Conservation (phyloP, 2,329 filamentous ascomycete species). For the Talaromyces sp. region DNA sequence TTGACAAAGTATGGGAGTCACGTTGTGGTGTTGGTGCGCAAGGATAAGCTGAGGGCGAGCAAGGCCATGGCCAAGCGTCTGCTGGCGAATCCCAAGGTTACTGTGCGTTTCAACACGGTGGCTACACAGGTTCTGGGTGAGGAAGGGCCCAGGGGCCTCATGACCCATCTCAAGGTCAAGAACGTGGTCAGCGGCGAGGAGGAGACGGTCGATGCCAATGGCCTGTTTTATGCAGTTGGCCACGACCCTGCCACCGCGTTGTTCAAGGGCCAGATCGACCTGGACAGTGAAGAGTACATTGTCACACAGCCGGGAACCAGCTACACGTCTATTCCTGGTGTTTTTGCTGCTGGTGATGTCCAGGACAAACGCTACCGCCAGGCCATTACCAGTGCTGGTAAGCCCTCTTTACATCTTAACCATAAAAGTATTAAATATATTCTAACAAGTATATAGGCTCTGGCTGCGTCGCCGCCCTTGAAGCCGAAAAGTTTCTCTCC, state of each 20-base stretch:
- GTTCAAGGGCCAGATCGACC: slow-evolving; percentile 84
- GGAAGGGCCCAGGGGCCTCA: slow-evolving; percentile 67
- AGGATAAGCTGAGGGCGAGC: slow-evolving; percentile 78
- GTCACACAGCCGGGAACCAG: slow-evolving; percentile 84
- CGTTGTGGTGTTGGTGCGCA: slow-evolving; percentile 88
- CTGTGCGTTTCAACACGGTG: slow-evolving; percentile 78
- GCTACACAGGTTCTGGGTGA: slow-evolving; percentile 82
- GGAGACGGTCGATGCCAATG: slow-evolving; percentile 83
- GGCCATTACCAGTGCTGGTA: slow-evolving; percentile 94
- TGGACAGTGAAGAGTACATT: slow-evolving; percentile 87
- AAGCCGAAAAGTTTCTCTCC: slow-evolving; percentile 88
- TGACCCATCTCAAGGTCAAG: slow-evolving; percentile 82
- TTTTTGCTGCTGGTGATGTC: slow-evolving; percentile 95
- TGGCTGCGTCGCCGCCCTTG: slow-evolving; percentile 90
- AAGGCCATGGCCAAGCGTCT: slow-evolving; percentile 89
- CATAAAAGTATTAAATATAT: not conserved
- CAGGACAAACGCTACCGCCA: slow-evolving; percentile 98
- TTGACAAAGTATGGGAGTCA: slow-evolving; percentile 95
- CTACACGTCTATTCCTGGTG: slow-evolving; percentile 80
- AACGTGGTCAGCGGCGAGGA: slow-evolving; percentile 70
- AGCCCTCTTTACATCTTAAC: slow-evolving; percentile 32
- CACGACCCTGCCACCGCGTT: slow-evolving; percentile 91
- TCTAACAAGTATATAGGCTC: slow-evolving; percentile 56
- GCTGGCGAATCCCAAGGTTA: slow-evolving; percentile 79
- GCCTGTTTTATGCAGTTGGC: slow-evolving; percentile 94